Evolutionary conservation across 2,329 filamentous ascomycete genomes (phyloP).

Genomic region (Paradendryphiella salina): DNA sequence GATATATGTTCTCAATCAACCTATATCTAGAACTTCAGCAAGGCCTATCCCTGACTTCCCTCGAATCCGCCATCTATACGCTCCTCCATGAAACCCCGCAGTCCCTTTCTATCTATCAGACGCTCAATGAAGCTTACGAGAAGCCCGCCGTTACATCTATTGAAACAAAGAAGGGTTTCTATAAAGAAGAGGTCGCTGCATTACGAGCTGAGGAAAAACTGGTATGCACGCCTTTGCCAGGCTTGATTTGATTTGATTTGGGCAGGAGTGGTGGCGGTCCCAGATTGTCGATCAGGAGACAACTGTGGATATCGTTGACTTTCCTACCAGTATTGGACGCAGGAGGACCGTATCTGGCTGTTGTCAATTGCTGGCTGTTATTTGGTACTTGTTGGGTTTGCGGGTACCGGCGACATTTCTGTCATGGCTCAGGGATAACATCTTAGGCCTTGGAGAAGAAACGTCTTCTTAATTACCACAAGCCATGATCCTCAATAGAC

Average conservation of each 20-base stretch:
- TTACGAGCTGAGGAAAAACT: neutral
- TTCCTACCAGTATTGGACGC: neutral
- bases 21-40: neutral
- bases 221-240: neutral
- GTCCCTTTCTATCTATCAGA: neutral
- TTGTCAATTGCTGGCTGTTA: neutral
- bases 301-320: neutral
- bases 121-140: conserved; percentile 1
- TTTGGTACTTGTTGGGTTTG: conserved; percentile 1
- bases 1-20: neutral
- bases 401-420: neutral
- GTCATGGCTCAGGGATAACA: neutral
- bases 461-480: no score
- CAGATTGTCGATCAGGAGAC: neutral
- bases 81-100: neutral
- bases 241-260: neutral
- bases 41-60: conserved; percentile 1
- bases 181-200: neutral
- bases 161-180: conserved; percentile 1
- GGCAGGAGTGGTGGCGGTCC: neutral
- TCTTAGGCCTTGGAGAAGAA: neutral
- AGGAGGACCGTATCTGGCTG: neutral
- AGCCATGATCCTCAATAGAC: no score
- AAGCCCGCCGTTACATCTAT: conserved; percentile 1
- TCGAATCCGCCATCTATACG: neutral